Conservation (phyloP, 495 filamentous ascomycete species). For the Neurospora sp. region DNA sequence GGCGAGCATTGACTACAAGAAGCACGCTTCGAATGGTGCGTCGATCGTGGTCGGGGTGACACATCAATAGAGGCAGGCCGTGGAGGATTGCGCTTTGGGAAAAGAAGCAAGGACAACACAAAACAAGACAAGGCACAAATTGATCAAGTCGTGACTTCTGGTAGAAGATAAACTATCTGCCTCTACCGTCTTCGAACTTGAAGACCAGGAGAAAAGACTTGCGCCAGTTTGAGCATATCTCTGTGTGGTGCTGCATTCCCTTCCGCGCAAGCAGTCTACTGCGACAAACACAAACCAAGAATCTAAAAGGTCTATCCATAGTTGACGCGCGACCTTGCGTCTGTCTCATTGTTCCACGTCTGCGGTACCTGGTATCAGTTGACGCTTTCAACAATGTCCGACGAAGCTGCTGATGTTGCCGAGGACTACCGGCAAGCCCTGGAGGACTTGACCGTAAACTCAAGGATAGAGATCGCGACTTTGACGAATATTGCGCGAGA, state of each 20-base stretch:
- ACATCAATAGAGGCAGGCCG: neutral
- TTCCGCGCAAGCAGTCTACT: neutral
- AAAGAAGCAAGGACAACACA: neutral
- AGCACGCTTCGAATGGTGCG: neutral
- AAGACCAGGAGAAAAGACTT: neutral
- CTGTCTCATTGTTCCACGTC: neutral
- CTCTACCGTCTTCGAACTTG: neutral
- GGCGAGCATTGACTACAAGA: neutral
- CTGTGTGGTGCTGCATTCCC: neutral
- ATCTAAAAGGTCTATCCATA: neutral
- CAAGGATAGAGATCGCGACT: slow-evolving; percentile 86
- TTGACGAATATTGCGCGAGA: slow-evolving; percentile 93
- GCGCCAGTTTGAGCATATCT: neutral
- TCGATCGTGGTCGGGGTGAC: neutral
- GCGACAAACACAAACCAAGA: neutral
- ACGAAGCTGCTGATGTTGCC: slow-evolving; percentile 78
- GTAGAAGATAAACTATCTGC: neutral
- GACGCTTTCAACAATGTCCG: slow-evolving; percentile 46
- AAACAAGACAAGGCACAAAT: neutral
- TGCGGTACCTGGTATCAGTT: neutral
- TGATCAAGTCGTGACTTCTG: neutral
- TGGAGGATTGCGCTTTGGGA: neutral
- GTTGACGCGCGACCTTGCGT: neutral
- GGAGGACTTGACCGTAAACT: slow-evolving; percentile 81
- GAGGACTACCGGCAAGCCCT: slow-evolving; percentile 91